A percentile compares a stretch with the other conserved stretches of the same genome.
Evolutionary conservation across 805 yeast genomes (phyloP).

Genomic region (Candida ulmi): DNA sequence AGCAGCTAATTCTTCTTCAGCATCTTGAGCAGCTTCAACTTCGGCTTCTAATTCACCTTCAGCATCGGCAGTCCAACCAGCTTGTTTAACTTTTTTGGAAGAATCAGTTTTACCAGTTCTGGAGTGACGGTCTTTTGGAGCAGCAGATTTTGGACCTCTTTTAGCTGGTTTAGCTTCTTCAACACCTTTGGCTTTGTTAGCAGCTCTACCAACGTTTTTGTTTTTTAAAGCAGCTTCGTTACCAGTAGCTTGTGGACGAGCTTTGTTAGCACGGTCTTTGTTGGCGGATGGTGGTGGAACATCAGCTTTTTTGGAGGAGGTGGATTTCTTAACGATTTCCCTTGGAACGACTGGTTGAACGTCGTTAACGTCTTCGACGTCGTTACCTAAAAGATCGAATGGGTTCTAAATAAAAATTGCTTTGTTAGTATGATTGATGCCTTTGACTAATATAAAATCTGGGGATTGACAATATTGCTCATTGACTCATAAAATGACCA

Average conservation of each 20-base stretch:
- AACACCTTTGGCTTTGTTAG: constrained; percentile 42
- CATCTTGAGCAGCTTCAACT: constrained; percentile 46
- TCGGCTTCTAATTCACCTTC: constrained; percentile 66
- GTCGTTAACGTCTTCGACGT: constrained; percentile 69
- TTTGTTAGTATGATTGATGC: constrained; percentile 9
- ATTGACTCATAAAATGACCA: too few species aligned
- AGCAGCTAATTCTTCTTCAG: constrained; percentile 38
- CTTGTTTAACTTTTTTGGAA: constrained; percentile 70
- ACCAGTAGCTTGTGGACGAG: constrained; percentile 66
- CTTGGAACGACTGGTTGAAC: constrained; percentile 51
- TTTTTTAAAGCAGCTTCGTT: constrained; percentile 83
- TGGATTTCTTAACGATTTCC: constrained; percentile 76
- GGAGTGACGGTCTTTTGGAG: constrained; percentile 74
- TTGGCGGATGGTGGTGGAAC: constrained; percentile 77
- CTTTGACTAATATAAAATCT: too few species aligned
- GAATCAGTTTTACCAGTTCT: constrained; percentile 82
- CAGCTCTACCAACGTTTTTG: constrained; percentile 64
- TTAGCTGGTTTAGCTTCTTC: constrained; percentile 54
- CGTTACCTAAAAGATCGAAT: constrained; percentile 80
- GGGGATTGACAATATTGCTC: too few species aligned
- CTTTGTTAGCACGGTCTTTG: constrained; percentile 72
- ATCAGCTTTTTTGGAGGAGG: constrained; percentile 84
- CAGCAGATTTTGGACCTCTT: constrained; percentile 44
- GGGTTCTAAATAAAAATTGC: constrained; percentile 48
- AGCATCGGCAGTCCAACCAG: constrained; percentile 83